These are phyloP conservation scores for Botrytis hyacinthi DNA, from an alignment of 2,329 filamentous ascomycete species.

Conservation along the genomic window DNA sequence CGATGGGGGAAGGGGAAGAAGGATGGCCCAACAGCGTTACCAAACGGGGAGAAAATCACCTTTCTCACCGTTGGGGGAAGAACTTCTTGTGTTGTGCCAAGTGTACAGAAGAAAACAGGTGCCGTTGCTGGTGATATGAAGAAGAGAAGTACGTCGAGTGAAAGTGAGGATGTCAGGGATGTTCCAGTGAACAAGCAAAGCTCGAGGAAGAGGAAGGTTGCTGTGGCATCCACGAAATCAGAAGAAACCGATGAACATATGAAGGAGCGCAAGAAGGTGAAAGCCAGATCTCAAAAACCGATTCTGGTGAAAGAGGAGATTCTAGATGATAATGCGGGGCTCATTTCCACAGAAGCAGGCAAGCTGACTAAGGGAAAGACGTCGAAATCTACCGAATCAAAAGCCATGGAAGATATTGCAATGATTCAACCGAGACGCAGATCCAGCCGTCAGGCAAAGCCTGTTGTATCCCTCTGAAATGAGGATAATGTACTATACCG, in stretches of 20 bases:
- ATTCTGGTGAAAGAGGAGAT: neutral
- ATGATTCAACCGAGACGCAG: neutral
- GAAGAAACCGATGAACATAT: slow-evolving; percentile 1
- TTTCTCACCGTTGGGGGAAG: slow-evolving; percentile 88
- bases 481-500: neutral
- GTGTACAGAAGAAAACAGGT: slow-evolving; percentile 73
- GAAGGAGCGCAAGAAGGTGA: neutral
- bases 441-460: neutral
- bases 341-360: neutral
- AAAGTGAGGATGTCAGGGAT: slow-evolving; percentile 37
- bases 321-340: neutral
- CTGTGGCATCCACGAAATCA: neutral
- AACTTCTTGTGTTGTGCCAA: slow-evolving; percentile 85
- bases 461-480: neutral
- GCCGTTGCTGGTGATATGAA: slow-evolving; percentile 34
- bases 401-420: slow-evolving; percentile 5
- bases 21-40: slow-evolving; percentile 61
- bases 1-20: slow-evolving; percentile 90
- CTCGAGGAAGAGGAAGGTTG: slow-evolving; percentile 18
- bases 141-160: slow-evolving; percentile 43
- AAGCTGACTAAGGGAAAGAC: slow-evolving; percentile 20
- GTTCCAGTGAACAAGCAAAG: neutral
- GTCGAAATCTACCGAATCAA: slow-evolving; percentile 17
- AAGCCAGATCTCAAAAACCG: neutral
- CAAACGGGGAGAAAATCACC: slow-evolving; percentile 79